Percentiles rank a stretch among this genome's conserved stretches.
Conservation (phyloP, 2,329 filamentous ascomycete genomes). For the Xylaria sp. region DNA sequence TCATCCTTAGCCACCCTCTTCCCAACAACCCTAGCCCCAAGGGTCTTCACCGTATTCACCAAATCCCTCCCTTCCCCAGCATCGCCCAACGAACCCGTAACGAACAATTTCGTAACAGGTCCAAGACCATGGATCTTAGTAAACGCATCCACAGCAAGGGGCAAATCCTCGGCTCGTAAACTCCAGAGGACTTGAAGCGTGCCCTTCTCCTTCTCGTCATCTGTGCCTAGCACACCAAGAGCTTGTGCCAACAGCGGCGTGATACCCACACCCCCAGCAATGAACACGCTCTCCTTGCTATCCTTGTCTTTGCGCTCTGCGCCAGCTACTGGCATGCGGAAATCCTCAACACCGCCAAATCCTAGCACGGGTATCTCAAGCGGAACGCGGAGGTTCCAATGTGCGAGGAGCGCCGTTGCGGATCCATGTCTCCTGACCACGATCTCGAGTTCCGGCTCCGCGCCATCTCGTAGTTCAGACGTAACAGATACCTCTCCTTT, state of each 20-base stretch:
- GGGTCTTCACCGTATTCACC: conserved; percentile 50
- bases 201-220: conserved; percentile 38
- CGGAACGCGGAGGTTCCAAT: conserved; percentile 60
- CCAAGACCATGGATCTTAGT: conserved; percentile 63
- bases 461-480: conserved; percentile 42
- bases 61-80: conserved; percentile 52
- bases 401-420: conserved; percentile 74
- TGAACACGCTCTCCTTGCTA: conserved; percentile 62
- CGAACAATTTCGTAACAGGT: conserved; percentile 67
- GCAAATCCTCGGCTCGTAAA: conserved; percentile 69
- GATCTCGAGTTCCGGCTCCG: conserved; percentile 71
- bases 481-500: neutral
- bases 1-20: conserved; percentile 57
- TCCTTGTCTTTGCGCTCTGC: conserved; percentile 45
- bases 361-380: conserved; percentile 76
- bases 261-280: conserved; percentile 85
- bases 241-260: conserved; percentile 82
- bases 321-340: conserved; percentile 50
- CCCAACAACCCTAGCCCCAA: conserved; percentile 51
- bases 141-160: conserved; percentile 71
- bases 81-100: conserved; percentile 70
- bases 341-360: conserved; percentile 72
- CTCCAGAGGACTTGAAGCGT: conserved; percentile 75
- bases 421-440: conserved; percentile 76
- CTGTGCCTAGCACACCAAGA: conserved; percentile 56